Conservation (phyloP, 495 filamentous ascomycete species). For the Podospora didyma region DNA sequence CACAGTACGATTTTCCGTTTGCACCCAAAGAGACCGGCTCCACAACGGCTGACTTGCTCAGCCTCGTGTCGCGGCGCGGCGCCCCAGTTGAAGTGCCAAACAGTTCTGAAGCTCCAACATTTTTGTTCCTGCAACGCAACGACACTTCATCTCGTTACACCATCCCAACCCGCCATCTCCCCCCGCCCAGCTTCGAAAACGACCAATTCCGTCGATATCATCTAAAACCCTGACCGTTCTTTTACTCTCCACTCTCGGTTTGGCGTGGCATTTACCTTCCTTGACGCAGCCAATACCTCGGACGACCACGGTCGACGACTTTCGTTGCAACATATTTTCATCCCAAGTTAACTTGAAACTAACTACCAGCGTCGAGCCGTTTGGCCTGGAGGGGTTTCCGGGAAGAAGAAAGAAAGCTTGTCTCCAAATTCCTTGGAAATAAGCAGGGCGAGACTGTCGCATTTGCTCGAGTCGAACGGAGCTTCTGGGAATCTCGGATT, state of each 20-base stretch:
- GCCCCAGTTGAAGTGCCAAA: constrained; percentile 4
- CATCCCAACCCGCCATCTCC: background rate
- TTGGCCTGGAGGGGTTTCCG: background rate
- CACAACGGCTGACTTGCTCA: constrained; percentile 8
- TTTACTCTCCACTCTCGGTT: background rate
- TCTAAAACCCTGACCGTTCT: background rate
- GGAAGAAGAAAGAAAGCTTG: background rate
- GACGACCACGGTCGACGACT: background rate
- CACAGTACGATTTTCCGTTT: too few species aligned
- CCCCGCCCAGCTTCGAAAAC: background rate
- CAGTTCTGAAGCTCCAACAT: constrained; percentile 7
- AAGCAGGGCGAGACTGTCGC: background rate
- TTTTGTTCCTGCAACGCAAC: constrained; percentile 6
- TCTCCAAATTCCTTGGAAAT: background rate
- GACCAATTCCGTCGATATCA: background rate
- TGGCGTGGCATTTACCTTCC: background rate
- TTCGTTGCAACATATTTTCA: background rate
- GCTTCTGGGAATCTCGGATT: constrained; percentile 1
- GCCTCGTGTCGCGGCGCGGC: constrained; percentile 19
- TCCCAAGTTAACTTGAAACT: background rate
- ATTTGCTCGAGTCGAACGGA: constrained; percentile 9
- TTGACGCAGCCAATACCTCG: background rate
- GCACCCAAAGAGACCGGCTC: background rate
- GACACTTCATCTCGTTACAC: background rate
- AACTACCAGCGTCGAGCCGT: background rate